Percentiles rank a stretch among this genome's conserved stretches.
Evolutionary conservation across 1,284 basidiomycete genomes (phyloP).

Genomic region (Naganishia albida): DNA sequence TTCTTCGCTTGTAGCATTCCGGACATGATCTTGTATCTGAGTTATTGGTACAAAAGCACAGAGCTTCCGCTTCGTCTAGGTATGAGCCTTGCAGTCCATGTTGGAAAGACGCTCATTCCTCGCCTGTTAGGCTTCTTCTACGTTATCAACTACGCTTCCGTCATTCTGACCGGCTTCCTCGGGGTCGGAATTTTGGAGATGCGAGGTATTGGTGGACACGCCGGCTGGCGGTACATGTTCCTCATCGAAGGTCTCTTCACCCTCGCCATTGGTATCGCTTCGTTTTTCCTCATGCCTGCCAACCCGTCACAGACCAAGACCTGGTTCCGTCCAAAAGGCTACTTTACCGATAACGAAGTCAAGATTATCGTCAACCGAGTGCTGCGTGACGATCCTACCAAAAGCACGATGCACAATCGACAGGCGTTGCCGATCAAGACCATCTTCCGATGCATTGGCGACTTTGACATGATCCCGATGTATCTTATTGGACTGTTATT

Average conservation of each 20-base stretch:
- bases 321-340: conserved; percentile 66
- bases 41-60: conserved; percentile 69
- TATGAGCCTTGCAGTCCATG: conserved; percentile 1
- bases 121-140: background rate
- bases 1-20: conserved; percentile 3
- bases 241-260: conserved; percentile 42
- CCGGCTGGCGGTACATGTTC: conserved; percentile 55
- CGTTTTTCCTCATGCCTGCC: conserved; percentile 70
- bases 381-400: conserved; percentile 41
- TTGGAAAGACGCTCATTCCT: background rate
- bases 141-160: conserved; percentile 25
- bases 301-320: conserved; percentile 67
- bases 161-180: conserved; percentile 60
- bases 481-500: conserved; percentile 41
- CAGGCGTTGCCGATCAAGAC: conserved; percentile 63
- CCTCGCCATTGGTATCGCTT: conserved; percentile 59
- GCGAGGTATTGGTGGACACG: conserved; percentile 61
- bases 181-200: conserved; percentile 67
- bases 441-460: conserved; percentile 61
- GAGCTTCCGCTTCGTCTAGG: conserved; percentile 67
- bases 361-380: conserved; percentile 44
- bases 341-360: conserved; percentile 65
- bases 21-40: conserved; percentile 62
- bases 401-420: conserved; percentile 67
- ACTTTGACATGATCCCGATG: conserved; percentile 35